phyloP scores from a whole-genome alignment of 306 rosid genomes.

The Cucurbita ficifolia region DNA sequence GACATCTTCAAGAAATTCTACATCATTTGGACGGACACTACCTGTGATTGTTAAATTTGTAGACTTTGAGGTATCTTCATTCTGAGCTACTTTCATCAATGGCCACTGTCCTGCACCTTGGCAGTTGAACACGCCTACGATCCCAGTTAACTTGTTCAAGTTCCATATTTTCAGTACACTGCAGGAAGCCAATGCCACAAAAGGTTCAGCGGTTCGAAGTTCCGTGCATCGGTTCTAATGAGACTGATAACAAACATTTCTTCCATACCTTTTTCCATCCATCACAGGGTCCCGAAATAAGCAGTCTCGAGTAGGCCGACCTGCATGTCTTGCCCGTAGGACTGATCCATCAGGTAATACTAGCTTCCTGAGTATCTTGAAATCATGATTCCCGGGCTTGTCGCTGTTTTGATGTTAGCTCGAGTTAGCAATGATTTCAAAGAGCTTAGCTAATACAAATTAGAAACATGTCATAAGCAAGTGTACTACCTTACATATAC shows the following conservation, averaged over 20 bases:
- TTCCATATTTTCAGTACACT: slow-evolving; percentile 64
- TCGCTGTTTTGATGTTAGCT: slow-evolving; percentile 25
- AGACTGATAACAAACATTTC: background rate
- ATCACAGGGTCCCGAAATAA: slow-evolving; percentile 45
- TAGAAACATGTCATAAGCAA: background rate
- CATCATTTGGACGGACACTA: slow-evolving; percentile 32
- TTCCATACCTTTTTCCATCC: slow-evolving; percentile 38
- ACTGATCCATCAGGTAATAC: slow-evolving; percentile 57
- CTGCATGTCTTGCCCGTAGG: slow-evolving; percentile 47
- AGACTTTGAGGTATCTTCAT: slow-evolving; percentile 4
- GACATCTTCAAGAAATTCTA: slow-evolving; percentile 46
- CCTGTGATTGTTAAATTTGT: slow-evolving; percentile 19
- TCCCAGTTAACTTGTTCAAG: slow-evolving; percentile 45
- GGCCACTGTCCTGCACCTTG: slow-evolving; percentile 70
- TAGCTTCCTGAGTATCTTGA: slow-evolving; percentile 45
- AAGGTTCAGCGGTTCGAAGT: background rate
- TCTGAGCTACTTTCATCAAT: slow-evolving; percentile 20
- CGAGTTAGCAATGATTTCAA: background rate
- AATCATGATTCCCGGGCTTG: slow-evolving; percentile 54
- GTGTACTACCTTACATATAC: slow-evolving; percentile 47
- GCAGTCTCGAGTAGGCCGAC: slow-evolving; percentile 66
- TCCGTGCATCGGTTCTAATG: background rate
- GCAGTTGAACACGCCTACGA: slow-evolving; percentile 54
- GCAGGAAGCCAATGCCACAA: slow-evolving; percentile 4
- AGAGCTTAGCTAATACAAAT: background rate